Evolutionary conservation across 305 asterid genomes (phyloP).

Genomic region (Nicotiana rustica): DNA sequence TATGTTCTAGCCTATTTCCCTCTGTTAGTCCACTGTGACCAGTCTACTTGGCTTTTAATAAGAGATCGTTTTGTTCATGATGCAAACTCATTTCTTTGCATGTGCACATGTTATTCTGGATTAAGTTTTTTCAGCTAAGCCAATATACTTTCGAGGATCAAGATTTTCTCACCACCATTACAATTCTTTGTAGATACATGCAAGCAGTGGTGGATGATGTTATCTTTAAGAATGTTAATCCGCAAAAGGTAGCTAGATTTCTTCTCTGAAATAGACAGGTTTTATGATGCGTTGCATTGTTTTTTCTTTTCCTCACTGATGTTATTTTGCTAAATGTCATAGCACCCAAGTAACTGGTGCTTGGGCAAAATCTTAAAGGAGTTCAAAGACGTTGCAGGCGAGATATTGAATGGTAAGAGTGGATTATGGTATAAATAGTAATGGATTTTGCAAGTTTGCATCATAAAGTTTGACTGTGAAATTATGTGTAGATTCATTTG

Average conservation of each 20-base stretch:
- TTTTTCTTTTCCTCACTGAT: constrained; percentile 34
- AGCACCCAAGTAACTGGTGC: constrained; percentile 95
- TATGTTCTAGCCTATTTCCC: constrained; percentile 26
- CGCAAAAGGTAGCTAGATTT: constrained; percentile 65
- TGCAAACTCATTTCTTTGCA: background rate
- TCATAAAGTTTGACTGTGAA: constrained; percentile 34
- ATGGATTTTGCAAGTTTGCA: constrained; percentile 29
- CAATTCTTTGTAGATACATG: constrained; percentile 72
- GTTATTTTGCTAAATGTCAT: constrained; percentile 38
- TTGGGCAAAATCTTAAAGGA: constrained; percentile 77
- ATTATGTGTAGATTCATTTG: constrained; percentile 65
- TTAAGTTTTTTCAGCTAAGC: background rate
- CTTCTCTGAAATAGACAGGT: constrained; percentile 8
- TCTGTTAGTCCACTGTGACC: constrained; percentile 26
- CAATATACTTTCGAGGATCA: constrained; percentile 14
- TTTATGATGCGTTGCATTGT: constrained; percentile 6
- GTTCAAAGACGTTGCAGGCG: constrained; percentile 65
- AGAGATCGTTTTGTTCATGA: constrained; percentile 11
- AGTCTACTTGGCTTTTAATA: constrained; percentile 21
- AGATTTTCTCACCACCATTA: constrained; percentile 34
- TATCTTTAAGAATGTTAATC: constrained; percentile 72
- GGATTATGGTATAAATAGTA: background rate
- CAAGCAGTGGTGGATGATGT: constrained; percentile 96
- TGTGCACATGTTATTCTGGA: background rate
- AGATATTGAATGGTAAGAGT: constrained; percentile 61